Conservation (phyloP, 2,329 filamentous ascomycete species). For the Trichoderma hamatum region DNA sequence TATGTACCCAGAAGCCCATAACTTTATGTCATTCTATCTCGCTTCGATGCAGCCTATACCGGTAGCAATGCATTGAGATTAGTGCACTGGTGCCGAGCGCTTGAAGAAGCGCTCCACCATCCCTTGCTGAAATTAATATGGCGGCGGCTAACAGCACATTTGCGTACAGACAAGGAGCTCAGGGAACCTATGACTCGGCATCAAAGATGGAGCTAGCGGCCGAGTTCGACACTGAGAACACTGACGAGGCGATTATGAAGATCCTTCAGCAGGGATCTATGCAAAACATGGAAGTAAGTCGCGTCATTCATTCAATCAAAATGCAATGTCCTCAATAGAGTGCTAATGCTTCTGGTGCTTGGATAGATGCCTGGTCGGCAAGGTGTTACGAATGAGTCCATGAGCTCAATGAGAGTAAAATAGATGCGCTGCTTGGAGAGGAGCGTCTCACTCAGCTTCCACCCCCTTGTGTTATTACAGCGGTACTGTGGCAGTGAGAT, state of each 20-base stretch:
- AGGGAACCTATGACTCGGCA: constrained; percentile 77
- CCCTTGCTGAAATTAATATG: too few species aligned
- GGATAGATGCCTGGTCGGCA: constrained; percentile 55
- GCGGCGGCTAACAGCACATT: constrained; percentile 27
- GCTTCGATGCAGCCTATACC: background rate
- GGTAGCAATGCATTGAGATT: background rate
- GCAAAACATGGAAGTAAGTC: constrained; percentile 61
- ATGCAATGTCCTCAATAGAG: background rate
- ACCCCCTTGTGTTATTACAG: background rate
- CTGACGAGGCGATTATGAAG: constrained; percentile 78
- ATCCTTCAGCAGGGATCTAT: constrained; percentile 77
- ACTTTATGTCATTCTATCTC: background rate
- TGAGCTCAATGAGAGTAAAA: constrained; percentile 48
- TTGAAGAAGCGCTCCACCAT: too few species aligned
- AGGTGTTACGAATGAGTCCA: constrained; percentile 57
- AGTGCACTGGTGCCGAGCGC: background rate
- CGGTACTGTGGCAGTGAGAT: constrained; percentile 2
- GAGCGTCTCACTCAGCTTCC: background rate
- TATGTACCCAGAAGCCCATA: constrained; percentile 52
- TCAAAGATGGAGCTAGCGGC: constrained; percentile 75
- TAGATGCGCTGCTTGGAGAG: constrained; percentile 32
- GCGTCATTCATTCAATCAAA: background rate
- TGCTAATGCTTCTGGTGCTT: constrained; percentile 14
- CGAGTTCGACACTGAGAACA: constrained; percentile 81
- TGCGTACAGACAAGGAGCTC: constrained; percentile 72